Evolutionary conservation across 2,329 filamentous ascomycete genomes (phyloP).

Genomic region (Metarhizium anisopliae): DNA sequence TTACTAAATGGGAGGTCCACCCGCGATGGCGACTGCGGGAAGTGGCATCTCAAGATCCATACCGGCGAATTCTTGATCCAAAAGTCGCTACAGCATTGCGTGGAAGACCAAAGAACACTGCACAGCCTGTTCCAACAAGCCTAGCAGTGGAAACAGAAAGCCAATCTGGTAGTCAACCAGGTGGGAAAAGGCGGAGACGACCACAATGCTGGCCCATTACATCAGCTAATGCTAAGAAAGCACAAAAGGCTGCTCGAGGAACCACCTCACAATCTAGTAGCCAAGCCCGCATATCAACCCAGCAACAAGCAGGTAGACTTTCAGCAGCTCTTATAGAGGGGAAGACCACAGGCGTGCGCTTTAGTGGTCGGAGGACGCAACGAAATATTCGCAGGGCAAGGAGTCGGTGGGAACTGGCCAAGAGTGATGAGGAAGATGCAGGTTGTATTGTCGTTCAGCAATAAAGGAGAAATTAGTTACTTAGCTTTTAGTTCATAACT

Average conservation of each 20-base stretch:
- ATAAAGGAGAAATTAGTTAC: not conserved
- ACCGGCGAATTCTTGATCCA: slow-evolving; percentile 5
- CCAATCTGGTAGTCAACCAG: not conserved
- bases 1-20: not conserved
- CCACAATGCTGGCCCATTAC: not conserved
- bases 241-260: not conserved
- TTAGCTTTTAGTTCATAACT: not conserved
- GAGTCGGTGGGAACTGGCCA: not conserved
- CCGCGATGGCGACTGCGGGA: not conserved
- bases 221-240: not conserved
- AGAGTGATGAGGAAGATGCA: not conserved
- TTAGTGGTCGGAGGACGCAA: not conserved
- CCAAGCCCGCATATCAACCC: not conserved
- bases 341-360: not conserved
- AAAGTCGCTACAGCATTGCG: not conserved
- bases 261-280: not conserved
- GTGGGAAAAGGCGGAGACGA: not conserved
- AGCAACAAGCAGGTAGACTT: not conserved
- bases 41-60: slow-evolving; percentile 1
- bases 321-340: not conserved
- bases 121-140: not conserved
- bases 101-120: too few species aligned
- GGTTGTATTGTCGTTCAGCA: not conserved
- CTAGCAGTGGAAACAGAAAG: not conserved
- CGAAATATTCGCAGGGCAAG: not conserved